phyloP scores from a whole-genome alignment of 352 stramenopile species.

The Phytophthora pseudosyringae region DNA sequence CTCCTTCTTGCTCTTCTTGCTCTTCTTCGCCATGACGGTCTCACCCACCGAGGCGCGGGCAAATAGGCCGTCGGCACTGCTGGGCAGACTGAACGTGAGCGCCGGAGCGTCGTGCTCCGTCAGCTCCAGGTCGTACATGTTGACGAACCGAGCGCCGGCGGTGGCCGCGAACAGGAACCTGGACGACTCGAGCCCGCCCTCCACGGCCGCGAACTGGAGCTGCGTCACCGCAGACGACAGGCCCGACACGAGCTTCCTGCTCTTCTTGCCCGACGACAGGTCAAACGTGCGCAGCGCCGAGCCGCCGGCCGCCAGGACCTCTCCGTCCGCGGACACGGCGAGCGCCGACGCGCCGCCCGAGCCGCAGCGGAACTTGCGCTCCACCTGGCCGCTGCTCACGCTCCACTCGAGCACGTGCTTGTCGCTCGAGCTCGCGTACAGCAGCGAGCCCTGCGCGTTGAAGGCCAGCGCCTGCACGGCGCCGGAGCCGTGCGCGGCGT shows the following conservation, averaged over 20 bases:
- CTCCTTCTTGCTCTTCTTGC: constrained; percentile 62
- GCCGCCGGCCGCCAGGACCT: constrained; percentile 70
- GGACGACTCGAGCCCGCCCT: constrained; percentile 35
- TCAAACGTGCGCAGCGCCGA: constrained; percentile 78
- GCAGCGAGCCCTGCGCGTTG: constrained; percentile 65
- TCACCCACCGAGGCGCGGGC: constrained; percentile 39
- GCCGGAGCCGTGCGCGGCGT: constrained; percentile 48
- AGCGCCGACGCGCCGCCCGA: constrained; percentile 67
- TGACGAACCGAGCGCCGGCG: constrained; percentile 78
- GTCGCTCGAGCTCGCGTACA: constrained; percentile 76
- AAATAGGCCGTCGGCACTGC: constrained; percentile 56
- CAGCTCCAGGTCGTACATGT: constrained; percentile 80
- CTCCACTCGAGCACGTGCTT: constrained; percentile 86
- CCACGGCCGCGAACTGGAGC: constrained; percentile 62
- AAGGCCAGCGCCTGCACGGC: constrained; percentile 76
- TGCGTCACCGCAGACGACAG: constrained; percentile 77
- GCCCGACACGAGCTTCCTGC: constrained; percentile 73
- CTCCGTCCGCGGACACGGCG: constrained; percentile 65
- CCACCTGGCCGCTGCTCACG: constrained; percentile 53
- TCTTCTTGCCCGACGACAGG: constrained; percentile 80
- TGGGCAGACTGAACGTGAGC: constrained; percentile 79
- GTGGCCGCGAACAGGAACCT: constrained; percentile 81
- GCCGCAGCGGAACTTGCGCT: constrained; percentile 71
- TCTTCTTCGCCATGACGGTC: constrained; percentile 46
- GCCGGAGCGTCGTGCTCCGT: constrained; percentile 70